These are phyloP conservation scores for Aphanomyces stellatus DNA, from an alignment of 352 stramenopile species.

Conservation along the genomic window DNA sequence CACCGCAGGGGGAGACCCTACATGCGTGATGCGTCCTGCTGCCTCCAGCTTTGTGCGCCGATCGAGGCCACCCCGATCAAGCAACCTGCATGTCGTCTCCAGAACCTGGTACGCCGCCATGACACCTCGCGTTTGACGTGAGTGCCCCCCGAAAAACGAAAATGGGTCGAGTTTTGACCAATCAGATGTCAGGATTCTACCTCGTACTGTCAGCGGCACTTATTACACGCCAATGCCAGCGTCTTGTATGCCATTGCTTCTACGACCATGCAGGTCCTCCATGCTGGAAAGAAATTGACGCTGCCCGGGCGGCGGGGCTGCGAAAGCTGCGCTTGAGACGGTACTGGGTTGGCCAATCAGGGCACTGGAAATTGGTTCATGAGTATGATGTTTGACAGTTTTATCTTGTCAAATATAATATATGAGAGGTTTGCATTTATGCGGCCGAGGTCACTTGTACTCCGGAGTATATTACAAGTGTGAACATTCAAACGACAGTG, in stretches of 20 bases:
- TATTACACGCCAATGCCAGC: conserved; percentile 3
- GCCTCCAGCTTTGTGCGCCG: conserved; percentile 85
- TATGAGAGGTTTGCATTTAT: too few relatives aligned
- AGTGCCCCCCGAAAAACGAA: background rate
- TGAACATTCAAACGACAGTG: too few relatives aligned
- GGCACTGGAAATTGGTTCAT: too few relatives aligned
- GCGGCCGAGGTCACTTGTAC: too few relatives aligned
- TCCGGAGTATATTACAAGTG: too few relatives aligned
- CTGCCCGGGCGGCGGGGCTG: too few relatives aligned
- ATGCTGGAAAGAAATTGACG: too few relatives aligned
- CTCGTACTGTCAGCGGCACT: background rate
- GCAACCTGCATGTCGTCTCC: conserved; percentile 70
- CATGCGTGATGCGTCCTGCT: conserved; percentile 70
- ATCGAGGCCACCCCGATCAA: conserved; percentile 73
- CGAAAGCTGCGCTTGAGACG: too few relatives aligned
- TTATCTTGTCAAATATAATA: too few relatives aligned
- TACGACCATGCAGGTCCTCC: conserved; percentile 45
- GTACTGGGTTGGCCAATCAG: too few relatives aligned
- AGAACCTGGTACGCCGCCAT: conserved; percentile 26
- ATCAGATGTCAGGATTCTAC: background rate
- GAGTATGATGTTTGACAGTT: too few relatives aligned
- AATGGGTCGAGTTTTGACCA: background rate
- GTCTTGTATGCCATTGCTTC: conserved; percentile 65
- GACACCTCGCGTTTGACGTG: background rate
- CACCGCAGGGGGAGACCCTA: conserved; percentile 24